phyloP scores from a whole-genome alignment of 805 yeast species.

The Pichia deserticola region DNA sequence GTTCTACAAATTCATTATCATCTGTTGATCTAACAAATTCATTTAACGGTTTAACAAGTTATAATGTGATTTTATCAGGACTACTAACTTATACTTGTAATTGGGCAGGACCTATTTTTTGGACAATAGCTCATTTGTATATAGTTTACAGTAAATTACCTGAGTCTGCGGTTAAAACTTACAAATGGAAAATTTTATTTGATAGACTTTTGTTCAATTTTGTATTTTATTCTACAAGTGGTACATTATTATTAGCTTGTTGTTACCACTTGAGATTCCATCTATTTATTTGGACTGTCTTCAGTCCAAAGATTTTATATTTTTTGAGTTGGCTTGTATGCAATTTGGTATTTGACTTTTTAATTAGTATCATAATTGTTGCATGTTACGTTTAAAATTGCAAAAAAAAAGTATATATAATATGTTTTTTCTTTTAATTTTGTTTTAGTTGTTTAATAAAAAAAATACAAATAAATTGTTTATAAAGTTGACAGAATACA shows the following conservation, averaged over 20 bases:
- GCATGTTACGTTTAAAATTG: constrained; percentile 12
- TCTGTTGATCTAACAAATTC: constrained; percentile 88
- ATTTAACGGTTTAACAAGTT: constrained; percentile 76
- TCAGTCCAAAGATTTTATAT: constrained; percentile 85
- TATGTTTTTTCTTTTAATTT: no score
- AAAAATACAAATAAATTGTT: neutral
- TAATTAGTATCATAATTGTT: constrained; percentile 18
- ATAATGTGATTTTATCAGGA: constrained; percentile 67
- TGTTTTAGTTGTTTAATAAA: no score
- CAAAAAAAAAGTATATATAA: no score
- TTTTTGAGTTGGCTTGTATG: constrained; percentile 67
- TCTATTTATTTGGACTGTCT: constrained; percentile 94
- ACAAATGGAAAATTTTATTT: constrained; percentile 30
- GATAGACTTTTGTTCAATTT: constrained; percentile 33
- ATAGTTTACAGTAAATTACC: constrained; percentile 9
- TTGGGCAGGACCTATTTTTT: constrained; percentile 78
- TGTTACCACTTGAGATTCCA: constrained; percentile 76
- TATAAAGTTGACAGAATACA: neutral
- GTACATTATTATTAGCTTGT: constrained; percentile 53
- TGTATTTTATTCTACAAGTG: constrained; percentile 52
- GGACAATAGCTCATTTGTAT: constrained; percentile 47
- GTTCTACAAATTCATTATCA: constrained; percentile 88
- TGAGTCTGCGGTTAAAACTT: constrained; percentile 5
- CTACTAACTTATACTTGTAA: constrained; percentile 73
- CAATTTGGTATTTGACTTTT: constrained; percentile 34